A percentile compares a stretch with the other conserved stretches of the same genome.
Conservation (phyloP, 805 yeast genomes). For the Barnettozyma pratensis region DNA sequence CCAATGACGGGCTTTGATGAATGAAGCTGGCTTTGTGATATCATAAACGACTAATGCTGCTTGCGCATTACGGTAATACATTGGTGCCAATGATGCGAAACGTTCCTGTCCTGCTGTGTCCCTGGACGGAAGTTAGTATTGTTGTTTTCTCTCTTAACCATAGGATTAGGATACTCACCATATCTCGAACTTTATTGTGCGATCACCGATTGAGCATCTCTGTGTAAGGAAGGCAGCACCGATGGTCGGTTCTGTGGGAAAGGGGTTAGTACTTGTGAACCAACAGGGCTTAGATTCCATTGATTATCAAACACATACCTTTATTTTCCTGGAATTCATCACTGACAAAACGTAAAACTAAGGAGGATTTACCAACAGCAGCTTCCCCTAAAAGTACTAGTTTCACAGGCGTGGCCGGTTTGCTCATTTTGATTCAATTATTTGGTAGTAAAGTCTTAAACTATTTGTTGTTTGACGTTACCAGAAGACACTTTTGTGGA, state of each 20-base stretch:
- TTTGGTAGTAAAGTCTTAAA: too few species aligned
- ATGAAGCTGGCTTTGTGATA: constrained; percentile 90
- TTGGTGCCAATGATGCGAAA: constrained; percentile 92
- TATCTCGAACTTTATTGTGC: constrained; percentile 85
- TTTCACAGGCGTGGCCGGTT: constrained; percentile 69
- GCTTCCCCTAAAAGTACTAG: constrained; percentile 94
- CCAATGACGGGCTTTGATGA: constrained; percentile 97
- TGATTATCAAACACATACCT: constrained; percentile 24
- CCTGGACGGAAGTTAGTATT: constrained; percentile 21
- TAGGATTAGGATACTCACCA: constrained; percentile 39
- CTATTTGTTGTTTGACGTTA: neutral
- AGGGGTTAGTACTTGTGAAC: constrained; percentile 7
- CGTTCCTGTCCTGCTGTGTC: constrained; percentile 99
- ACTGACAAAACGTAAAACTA: constrained; percentile 87
- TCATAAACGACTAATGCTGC: constrained; percentile 96
- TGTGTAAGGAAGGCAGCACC: constrained; percentile 98
- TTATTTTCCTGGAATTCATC: constrained; percentile 96
- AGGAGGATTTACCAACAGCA: constrained; percentile 94
- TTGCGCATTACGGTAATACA: constrained; percentile 96
- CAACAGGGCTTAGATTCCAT: neutral
- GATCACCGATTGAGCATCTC: constrained; percentile 79
- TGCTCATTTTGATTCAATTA: constrained; percentile 7
- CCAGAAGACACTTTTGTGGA: neutral
- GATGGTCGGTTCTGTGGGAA: constrained; percentile 73
- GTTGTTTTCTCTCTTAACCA: too few species aligned